Evolutionary conservation across 164 flowering plant genomes (phyloP).

Genomic region (Chimonanthus salicifolius): DNA sequence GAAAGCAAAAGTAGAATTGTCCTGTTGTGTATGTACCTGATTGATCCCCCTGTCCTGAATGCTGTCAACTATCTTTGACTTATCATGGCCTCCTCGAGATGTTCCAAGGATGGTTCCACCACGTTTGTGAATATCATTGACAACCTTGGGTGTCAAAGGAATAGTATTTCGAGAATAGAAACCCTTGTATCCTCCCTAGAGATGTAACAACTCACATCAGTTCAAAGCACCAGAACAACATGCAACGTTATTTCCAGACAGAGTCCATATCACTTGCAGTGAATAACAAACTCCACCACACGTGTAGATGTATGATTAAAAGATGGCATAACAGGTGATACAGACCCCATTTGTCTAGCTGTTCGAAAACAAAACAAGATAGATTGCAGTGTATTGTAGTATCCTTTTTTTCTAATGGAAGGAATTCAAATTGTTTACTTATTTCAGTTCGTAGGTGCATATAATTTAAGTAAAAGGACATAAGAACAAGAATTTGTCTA

Average conservation of each 20-base stretch:
- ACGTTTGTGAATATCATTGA: slow-evolving; percentile 81
- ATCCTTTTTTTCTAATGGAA: neutral
- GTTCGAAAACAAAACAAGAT: too few species aligned
- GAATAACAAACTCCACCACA: neutral
- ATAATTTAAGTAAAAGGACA: neutral
- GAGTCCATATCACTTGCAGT: neutral
- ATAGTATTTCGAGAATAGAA: slow-evolving; percentile 70
- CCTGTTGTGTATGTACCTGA: slow-evolving; percentile 38
- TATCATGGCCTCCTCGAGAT: slow-evolving; percentile 89
- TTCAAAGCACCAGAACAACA: neutral
- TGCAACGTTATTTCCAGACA: neutral
- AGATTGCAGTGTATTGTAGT: neutral
- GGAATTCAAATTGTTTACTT: neutral
- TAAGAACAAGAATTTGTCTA: neutral
- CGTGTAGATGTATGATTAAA: neutral
- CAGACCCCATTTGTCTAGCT: too few species aligned
- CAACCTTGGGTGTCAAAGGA: slow-evolving; percentile 56
- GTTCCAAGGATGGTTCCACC: slow-evolving; percentile 85
- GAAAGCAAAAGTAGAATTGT: neutral
- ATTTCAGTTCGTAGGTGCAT: neutral
- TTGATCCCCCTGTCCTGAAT: slow-evolving; percentile 88
- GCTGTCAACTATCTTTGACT: slow-evolving; percentile 75
- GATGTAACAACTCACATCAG: neutral
- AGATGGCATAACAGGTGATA: too few species aligned
- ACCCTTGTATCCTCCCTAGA: slow-evolving; percentile 76